Evolutionary conservation across 1,284 basidiomycete species (phyloP), one percentile per base, ranked within the genome.

Genomic region (Rhodotorula sp.): DNA sequence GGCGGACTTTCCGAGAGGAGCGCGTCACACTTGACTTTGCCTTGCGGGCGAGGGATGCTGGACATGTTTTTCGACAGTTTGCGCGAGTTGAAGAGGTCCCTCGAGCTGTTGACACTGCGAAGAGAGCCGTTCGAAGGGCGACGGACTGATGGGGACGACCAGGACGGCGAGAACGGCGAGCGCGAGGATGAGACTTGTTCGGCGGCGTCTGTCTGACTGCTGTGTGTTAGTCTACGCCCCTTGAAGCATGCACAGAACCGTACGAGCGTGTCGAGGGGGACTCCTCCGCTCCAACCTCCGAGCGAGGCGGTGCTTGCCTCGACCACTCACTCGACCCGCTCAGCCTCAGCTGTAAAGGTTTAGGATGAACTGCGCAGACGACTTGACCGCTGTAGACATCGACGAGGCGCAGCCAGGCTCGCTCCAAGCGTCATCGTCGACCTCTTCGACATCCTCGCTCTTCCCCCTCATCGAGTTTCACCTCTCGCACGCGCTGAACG

Each of bases 361-460:
- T 1, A n/a, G 29, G 20, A 71, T 71, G 66, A 65, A 64, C 55
- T 73, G 72, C 66, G 67, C 64, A 15, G 72, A 72, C 44, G 74
- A 75, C 30, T 46, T 75, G 44, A 75, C 74, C 24, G 53, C 59
- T 5, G 56, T 72, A 24, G 74, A 75, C 63, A 39, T 70, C 54
- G 51, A 64, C 46, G 46, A 46, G 19, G 36, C 58, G 20, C 48
- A 56, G 6, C 44, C 27, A n/a, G 49, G 49, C n/a, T 19, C 53
- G 29, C 51, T 62, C 62, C 48, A 71, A 36, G 53, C 66, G 8
- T 32, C 59, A 20, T 30, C 66, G 11, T 54, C 59, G n/a, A 66
- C 67, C 13, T 63, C 67, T 19, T 62, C 67, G 48, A 55, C 30
- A 11, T n/a, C 55, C 36, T 76, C 74, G 15, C 68, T 76, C 15